Percentiles rank a stretch among this genome's conserved stretches.
These are phyloP conservation scores for Gynostemma pentaphyllum DNA, from an alignment of 306 rosid species.

Conservation along the genomic window DNA sequence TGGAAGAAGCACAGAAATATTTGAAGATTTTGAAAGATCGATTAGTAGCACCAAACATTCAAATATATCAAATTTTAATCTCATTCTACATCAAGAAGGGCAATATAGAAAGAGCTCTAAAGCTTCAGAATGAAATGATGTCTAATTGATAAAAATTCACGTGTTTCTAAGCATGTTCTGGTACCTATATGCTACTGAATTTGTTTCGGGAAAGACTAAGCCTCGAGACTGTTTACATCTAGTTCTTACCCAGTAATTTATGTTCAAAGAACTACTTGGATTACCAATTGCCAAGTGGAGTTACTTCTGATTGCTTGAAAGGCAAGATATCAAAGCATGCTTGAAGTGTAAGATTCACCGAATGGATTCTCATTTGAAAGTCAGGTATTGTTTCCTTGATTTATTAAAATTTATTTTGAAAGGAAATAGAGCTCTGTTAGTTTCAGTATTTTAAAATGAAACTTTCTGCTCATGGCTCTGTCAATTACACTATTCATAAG, in stretches of 20 bases:
- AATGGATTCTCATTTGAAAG: too few species aligned
- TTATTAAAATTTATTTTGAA: too few species aligned
- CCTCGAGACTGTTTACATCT: not conserved
- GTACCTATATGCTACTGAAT: not conserved
- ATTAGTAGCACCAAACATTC: conserved; percentile 19
- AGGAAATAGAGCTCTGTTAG: too few species aligned
- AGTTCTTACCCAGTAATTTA: not conserved
- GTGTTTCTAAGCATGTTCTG: not conserved
- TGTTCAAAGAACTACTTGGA: not conserved
- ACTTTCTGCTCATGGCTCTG: too few species aligned
- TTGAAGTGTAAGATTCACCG: too few species aligned
- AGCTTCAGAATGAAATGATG: conserved; percentile 31
- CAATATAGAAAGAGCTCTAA: conserved; percentile 24
- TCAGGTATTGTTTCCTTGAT: too few species aligned
- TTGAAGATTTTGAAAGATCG: conserved; percentile 47
- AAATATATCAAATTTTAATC: conserved; percentile 32
- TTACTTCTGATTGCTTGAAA: too few species aligned
- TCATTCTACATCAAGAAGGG: conserved; percentile 28
- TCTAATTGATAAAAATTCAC: conserved; percentile 12
- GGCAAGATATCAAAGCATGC: too few species aligned
- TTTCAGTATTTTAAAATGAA: too few species aligned
- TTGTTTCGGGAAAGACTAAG: not conserved
- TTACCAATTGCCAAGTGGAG: too few species aligned
- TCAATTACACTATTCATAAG: too few species aligned
- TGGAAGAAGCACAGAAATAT: conserved; percentile 58